Evolutionary conservation across 257 asterid species (phyloP), one percentile per base, ranked within the genome.

Genomic region (Linaria vulgaris): DNA sequence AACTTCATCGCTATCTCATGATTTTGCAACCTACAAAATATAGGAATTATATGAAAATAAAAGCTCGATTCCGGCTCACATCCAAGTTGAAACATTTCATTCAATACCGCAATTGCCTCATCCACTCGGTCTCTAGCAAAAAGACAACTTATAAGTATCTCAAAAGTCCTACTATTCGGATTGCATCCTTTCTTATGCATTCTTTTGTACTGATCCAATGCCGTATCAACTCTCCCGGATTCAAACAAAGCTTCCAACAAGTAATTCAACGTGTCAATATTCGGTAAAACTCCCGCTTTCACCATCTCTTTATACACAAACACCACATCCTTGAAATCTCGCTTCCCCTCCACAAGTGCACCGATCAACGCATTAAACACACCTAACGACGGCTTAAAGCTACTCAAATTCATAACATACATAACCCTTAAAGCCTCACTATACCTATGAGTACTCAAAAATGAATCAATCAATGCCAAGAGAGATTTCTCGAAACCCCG

Each of bases 301-400:
- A 80, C 92, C 82, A 91, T 76, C 75, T 88, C 98, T 52, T 88
- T 91, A 39, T 88, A 91, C 55, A 88, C 95, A 75, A 88, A 86
- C 64, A 91, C 65, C 11, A 88, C 90, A 64, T 91, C 95, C 83
- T 83, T 77, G 64, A 91, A 79, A 68, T 73, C 95, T 6, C 73
- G 77, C 67, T 77, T 83, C 17, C 41, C 88, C 71, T 67, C 80
- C 13, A 86, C 79, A 39, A 91, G 80, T 55, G 84, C 91, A 50
- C 80, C 66, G 81, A 88, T 72, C 59, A 91, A 41, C 9, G 39
- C 59, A 81, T 83, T 91, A 66, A 81, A 81, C 13, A 78, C 59
- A 25, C 38, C 67, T 55, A 84, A 9, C 12, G 85, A 51, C 37
- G 86, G 90, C 79, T 74, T 88, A 63, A 71, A 71, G 67, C 78